These are phyloP conservation scores for Ciborinia camelliae DNA, from an alignment of 2,329 filamentous ascomycete genomes.

Conservation along the genomic window DNA sequence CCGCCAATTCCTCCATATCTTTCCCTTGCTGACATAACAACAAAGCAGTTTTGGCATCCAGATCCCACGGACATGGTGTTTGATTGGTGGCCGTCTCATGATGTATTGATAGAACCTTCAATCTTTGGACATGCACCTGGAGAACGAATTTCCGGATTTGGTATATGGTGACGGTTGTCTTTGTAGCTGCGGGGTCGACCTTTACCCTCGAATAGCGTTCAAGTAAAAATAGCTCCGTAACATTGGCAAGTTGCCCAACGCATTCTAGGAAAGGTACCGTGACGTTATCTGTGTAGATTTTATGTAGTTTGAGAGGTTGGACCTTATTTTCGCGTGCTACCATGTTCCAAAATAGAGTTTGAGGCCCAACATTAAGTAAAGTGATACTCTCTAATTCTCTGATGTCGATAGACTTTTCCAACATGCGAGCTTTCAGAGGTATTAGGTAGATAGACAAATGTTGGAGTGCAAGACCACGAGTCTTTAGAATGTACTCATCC, in stretches of 20 bases:
- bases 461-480: slow-evolving; percentile 55
- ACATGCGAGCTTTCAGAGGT: slow-evolving; percentile 55
- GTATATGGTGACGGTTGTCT: slow-evolving; percentile 50
- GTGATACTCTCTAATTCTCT: slow-evolving; percentile 54
- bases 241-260: slow-evolving; percentile 49
- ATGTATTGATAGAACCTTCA: slow-evolving; percentile 58
- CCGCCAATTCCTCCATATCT: slow-evolving; percentile 53
- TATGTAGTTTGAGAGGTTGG: slow-evolving; percentile 50
- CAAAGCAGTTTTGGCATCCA: slow-evolving; percentile 52
- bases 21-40: slow-evolving; percentile 51
- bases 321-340: slow-evolving; percentile 53
- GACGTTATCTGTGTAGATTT: slow-evolving; percentile 63
- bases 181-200: slow-evolving; percentile 52
- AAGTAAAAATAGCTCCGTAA: slow-evolving; percentile 59
- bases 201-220: slow-evolving; percentile 52
- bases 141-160: slow-evolving; percentile 56
- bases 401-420: slow-evolving; percentile 56
- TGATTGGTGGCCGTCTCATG: slow-evolving; percentile 54
- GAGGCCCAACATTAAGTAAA: slow-evolving; percentile 60
- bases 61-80: slow-evolving; percentile 52
- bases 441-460: slow-evolving; percentile 56
- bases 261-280: slow-evolving; percentile 52
- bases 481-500: slow-evolving; percentile 54
- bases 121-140: slow-evolving; percentile 52
- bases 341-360: slow-evolving; percentile 57